phyloP scores from a whole-genome alignment of 192 early-diverging fungal species.

The Helicostylum pulchrum region DNA sequence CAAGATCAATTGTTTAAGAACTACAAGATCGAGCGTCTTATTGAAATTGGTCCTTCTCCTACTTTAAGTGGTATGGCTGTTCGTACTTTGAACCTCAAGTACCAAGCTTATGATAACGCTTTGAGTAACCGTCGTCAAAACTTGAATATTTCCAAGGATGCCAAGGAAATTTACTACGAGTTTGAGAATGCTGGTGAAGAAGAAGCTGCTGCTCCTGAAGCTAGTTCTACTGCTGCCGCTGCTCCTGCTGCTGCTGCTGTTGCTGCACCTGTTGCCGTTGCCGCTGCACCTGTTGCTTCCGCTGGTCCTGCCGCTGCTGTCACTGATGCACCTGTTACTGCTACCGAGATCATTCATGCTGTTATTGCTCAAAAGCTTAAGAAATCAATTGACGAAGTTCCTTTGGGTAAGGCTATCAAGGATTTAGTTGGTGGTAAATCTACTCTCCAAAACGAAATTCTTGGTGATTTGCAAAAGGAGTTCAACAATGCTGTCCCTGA shows the following conservation, averaged over 20 bases:
- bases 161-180: constrained; percentile 92
- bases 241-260: constrained; percentile 42
- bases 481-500: constrained; percentile 81
- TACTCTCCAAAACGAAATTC: constrained; percentile 94
- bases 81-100: constrained; percentile 94
- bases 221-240: constrained; percentile 47
- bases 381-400: constrained; percentile 72
- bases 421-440: constrained; percentile 95
- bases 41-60: constrained; percentile 88
- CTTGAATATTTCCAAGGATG: constrained; percentile 84
- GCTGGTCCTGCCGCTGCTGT: constrained; percentile 62
- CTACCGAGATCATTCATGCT: constrained; percentile 77
- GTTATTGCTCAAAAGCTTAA: constrained; percentile 91
- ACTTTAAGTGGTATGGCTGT: constrained; percentile 91
- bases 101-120: constrained; percentile 93
- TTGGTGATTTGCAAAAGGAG: constrained; percentile 93
- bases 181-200: constrained; percentile 70
- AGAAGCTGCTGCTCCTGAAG: constrained; percentile 41
- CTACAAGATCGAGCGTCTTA: constrained; percentile 79
- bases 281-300: constrained; percentile 32
- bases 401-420: constrained; percentile 79
- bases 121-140: constrained; percentile 87
- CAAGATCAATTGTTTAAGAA: constrained; percentile 82
- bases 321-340: constrained; percentile 78
- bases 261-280: constrained; percentile 52